Evolutionary conservation across 78 protist genomes (phyloP).

Genomic region (Isochrysis galbana): DNA sequence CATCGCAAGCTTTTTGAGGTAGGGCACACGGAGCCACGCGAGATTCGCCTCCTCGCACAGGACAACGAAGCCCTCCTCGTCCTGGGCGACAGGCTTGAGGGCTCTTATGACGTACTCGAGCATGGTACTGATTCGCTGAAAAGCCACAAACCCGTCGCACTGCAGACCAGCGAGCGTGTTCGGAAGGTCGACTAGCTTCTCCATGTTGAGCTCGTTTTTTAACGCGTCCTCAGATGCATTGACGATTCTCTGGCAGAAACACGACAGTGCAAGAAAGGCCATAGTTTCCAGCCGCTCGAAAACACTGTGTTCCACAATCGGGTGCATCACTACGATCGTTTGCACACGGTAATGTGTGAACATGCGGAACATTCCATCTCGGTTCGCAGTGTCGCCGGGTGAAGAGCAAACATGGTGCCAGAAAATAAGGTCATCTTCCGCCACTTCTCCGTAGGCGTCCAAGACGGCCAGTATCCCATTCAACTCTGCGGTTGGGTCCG

Average conservation of each 20-base stretch:
- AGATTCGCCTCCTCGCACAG: background rate
- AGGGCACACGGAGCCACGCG: background rate
- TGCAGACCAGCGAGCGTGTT: background rate
- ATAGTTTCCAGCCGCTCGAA: background rate
- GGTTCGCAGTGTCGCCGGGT: background rate
- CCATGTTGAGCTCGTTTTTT: background rate
- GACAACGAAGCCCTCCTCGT: background rate
- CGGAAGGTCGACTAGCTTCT: background rate
- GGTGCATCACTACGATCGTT: background rate
- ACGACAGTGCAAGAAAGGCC: background rate
- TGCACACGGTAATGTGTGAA: constrained; percentile 5
- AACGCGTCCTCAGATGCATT: background rate
- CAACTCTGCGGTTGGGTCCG: background rate
- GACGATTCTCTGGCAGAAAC: background rate
- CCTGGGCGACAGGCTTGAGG: background rate
- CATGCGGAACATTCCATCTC: background rate
- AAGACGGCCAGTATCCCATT: background rate
- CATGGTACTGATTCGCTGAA: background rate
- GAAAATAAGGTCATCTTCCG: background rate
- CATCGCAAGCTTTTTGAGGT: background rate
- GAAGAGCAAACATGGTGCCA: background rate
- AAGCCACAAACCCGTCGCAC: background rate
- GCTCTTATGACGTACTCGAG: background rate
- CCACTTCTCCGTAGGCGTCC: background rate
- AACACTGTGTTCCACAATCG: background rate